These are phyloP conservation scores for Stagonosporopsis vannaccii DNA, from an alignment of 2,329 filamentous ascomycete species.

Conservation along the genomic window DNA sequence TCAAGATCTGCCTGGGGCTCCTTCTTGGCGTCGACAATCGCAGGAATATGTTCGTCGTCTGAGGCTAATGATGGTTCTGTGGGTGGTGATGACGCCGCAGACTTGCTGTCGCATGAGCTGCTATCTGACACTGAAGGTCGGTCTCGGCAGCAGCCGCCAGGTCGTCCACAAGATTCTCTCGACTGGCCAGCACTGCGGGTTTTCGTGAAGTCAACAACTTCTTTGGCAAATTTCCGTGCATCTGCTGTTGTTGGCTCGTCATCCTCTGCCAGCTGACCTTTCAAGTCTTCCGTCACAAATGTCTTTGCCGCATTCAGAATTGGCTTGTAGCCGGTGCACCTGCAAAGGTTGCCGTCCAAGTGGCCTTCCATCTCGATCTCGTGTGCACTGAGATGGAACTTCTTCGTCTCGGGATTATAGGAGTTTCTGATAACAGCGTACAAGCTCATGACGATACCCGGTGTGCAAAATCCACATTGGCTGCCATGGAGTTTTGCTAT, in stretches of 20 bases:
- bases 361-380: conserved; percentile 55
- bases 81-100: conserved; percentile 35
- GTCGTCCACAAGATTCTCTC: conserved; percentile 45
- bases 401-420: conserved; percentile 44
- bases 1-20: conserved; percentile 29
- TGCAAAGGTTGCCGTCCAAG: conserved; percentile 91
- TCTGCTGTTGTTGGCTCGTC: conserved; percentile 58
- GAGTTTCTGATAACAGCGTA: conserved; percentile 86
- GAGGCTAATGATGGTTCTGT: conserved; percentile 38
- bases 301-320: conserved; percentile 93
- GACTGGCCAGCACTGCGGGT: conserved; percentile 35
- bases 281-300: conserved; percentile 68
- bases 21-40: conserved; percentile 32
- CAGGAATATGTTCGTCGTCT: conserved; percentile 39
- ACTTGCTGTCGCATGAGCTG: conserved; percentile 39
- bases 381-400: conserved; percentile 43
- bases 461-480: conserved; percentile 94
- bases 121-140: conserved; percentile 32
- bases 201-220: conserved; percentile 31
- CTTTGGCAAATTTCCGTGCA: conserved; percentile 34
- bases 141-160: conserved; percentile 50
- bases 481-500: conserved; percentile 90
- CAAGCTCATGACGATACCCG: conserved; percentile 91
- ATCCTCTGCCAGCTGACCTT: conserved; percentile 58
- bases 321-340: conserved; percentile 91